Evolutionary conservation across 169 alveolate species (phyloP).

Genomic region (Plasmodium vivax): DNA sequence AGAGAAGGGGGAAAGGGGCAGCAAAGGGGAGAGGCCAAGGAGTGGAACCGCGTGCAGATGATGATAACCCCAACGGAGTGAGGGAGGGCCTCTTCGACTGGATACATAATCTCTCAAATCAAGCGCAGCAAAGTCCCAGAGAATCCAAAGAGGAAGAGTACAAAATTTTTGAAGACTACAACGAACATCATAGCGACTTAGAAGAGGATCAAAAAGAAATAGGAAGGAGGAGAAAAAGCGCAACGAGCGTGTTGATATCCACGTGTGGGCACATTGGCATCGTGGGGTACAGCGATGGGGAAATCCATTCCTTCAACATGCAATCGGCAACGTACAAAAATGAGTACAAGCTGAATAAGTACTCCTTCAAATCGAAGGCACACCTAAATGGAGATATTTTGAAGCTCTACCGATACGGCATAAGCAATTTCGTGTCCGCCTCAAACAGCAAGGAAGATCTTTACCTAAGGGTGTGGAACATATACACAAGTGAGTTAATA

Average conservation of each 20-base stretch:
- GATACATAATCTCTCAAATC: background rate
- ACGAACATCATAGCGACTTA: background rate
- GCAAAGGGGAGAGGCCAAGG: background rate
- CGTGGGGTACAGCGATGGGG: constrained; percentile 92
- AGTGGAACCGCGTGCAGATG: constrained; percentile 62
- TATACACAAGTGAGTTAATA: constrained; percentile 36
- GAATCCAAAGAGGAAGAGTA: constrained; percentile 82
- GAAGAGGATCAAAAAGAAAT: background rate
- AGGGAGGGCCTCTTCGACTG: constrained; percentile 76
- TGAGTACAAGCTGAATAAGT: constrained; percentile 61
- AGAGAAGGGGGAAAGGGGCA: background rate
- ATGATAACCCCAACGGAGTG: constrained; percentile 78
- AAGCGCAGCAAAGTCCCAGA: constrained; percentile 78
- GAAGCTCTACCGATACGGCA: constrained; percentile 37
- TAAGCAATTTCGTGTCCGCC: constrained; percentile 61
- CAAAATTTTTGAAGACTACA: constrained; percentile 86
- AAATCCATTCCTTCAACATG: constrained; percentile 91
- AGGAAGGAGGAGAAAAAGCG: constrained; percentile 63
- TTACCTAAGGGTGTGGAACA: constrained; percentile 52
- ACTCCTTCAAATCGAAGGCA: constrained; percentile 55
- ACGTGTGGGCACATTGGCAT: constrained; percentile 95
- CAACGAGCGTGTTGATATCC: constrained; percentile 90
- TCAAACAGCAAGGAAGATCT: constrained; percentile 26
- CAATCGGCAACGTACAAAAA: constrained; percentile 80
- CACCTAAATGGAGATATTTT: constrained; percentile 52